Base-by-base conservation (phyloP, 305 asterid genomes). In the Plantago rigida region DNA sequence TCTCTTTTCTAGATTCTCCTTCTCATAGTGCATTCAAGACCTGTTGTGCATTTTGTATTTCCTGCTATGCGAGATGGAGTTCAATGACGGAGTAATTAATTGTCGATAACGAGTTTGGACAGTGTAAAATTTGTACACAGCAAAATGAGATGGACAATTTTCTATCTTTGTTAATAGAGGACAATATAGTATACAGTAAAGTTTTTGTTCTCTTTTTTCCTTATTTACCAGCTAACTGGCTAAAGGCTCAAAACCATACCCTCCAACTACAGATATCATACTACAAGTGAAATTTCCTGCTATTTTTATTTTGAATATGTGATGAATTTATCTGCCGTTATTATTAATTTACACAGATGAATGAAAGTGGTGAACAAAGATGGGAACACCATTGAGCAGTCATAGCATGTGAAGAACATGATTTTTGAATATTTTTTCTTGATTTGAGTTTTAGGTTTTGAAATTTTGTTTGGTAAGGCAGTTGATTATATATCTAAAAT, bases 1-100 rank as follows among this genome's bases (percentile, higher is more conserved):
- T 39, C 87, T 92, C 13, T 86, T 92, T 62, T 86, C 99, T n/a
- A 77, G 95, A 79, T 88, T 92, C 79, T 60, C 96, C 41, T 88
- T 92, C 73, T 73, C 96, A 4, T 90, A 78, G 79, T 63, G 17
- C 13, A 56, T 5, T 8, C 12, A 59, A 58, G 19, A 19, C 14
- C 45, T 57, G 9, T 13, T 29, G 22, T 54, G 45, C 24, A 54
- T 53, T 39, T 13, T 11, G 28, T 24, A 36, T 28, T 3, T 5
- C 39, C 19, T 52, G 45, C 24, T 29, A 7, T 54, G 11, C 7
- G 10, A 19, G 59, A 29, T 54, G 45, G 45, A 13, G 24, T 19
- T 54, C 59, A 54, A 13, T 54, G 45, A 6, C 59, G 19, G 59
- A 54, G 14, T 6, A 29, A n/a, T 54, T 34, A 54, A 29, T 29